Conservation (phyloP, 1,139 yeast genomes). For the Hyphopichia burtonii region DNA sequence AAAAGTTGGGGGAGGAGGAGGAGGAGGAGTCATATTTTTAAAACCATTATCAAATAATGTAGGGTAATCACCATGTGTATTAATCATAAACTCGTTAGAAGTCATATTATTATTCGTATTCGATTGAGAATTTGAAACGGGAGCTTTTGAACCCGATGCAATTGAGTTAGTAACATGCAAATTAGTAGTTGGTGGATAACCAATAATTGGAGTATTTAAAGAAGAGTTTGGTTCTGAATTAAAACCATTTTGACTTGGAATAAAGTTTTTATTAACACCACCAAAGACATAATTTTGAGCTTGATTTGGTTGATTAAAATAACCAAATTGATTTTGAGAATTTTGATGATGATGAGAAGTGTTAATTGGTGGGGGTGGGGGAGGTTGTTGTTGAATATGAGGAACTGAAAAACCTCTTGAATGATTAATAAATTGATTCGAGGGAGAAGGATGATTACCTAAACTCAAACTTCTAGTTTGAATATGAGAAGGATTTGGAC, state of each 20-base stretch:
- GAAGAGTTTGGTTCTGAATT: not conserved
- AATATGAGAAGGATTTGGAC: not conserved
- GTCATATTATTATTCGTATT: not conserved
- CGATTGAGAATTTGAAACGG: not conserved
- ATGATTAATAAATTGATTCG: not conserved
- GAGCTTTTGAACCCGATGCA: not conserved
- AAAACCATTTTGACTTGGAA: not conserved
- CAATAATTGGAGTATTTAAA: not conserved
- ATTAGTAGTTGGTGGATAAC: constrained; percentile 2
- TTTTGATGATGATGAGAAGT: not conserved
- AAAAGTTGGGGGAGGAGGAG: not conserved
- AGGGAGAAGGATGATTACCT: not conserved
- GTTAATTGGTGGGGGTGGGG: not conserved
- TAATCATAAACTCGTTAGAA: constrained; percentile 3
- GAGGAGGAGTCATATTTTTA: not conserved
- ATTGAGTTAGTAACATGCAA: not conserved
- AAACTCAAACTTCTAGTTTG: constrained; percentile 4
- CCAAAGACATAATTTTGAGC: not conserved
- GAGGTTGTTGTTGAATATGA: constrained; percentile 1
- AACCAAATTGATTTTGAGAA: constrained; percentile 1
- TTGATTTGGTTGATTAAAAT: constrained; percentile 1
- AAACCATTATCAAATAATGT: not conserved
- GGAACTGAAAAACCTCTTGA: constrained; percentile 4
- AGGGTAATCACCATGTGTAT: not conserved
- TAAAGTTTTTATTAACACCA: not conserved